Conservation (phyloP, 1,284 basidiomycete species). For the Agaricales sp. region DNA sequence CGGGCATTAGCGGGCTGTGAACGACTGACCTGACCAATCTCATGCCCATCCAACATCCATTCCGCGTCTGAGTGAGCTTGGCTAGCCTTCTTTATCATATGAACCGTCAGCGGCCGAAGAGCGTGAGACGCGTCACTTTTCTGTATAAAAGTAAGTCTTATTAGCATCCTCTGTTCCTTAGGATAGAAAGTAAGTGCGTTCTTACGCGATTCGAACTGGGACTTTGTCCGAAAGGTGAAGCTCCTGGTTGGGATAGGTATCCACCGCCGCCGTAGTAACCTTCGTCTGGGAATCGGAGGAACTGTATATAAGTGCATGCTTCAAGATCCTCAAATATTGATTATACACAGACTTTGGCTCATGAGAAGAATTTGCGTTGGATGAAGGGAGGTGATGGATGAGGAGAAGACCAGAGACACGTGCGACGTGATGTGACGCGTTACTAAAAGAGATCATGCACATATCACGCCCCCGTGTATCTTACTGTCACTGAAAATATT, state of each 20-base stretch:
- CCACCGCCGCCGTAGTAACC: not conserved
- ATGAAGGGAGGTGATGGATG: too few relatives aligned
- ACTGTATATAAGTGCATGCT: too few relatives aligned
- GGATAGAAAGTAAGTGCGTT: not conserved
- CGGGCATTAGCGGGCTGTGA: not conserved
- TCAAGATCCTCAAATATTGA: too few relatives aligned
- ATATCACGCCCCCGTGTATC: too few relatives aligned
- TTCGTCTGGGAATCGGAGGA: too few relatives aligned
- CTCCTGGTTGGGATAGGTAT: not conserved
- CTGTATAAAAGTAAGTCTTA: conserved; percentile 13
- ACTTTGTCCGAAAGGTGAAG: not conserved
- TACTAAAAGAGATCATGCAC: too few relatives aligned
- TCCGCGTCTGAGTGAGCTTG: conserved; percentile 87
- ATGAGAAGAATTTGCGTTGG: too few relatives aligned
- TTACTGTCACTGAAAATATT: too few relatives aligned
- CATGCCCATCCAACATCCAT: conserved; percentile 74
- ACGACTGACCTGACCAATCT: conserved; percentile 75
- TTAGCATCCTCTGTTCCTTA: not conserved
- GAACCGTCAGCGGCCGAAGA: conserved; percentile 79
- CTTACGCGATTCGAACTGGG: not conserved
- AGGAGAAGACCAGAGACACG: too few relatives aligned
- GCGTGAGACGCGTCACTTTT: conserved; percentile 48
- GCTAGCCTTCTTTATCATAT: conserved; percentile 67
- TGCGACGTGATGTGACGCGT: too few relatives aligned
- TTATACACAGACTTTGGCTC: too few relatives aligned